Conservation (phyloP, 768 basidiomycete genomes). For the Tricholoma sp. region DNA sequence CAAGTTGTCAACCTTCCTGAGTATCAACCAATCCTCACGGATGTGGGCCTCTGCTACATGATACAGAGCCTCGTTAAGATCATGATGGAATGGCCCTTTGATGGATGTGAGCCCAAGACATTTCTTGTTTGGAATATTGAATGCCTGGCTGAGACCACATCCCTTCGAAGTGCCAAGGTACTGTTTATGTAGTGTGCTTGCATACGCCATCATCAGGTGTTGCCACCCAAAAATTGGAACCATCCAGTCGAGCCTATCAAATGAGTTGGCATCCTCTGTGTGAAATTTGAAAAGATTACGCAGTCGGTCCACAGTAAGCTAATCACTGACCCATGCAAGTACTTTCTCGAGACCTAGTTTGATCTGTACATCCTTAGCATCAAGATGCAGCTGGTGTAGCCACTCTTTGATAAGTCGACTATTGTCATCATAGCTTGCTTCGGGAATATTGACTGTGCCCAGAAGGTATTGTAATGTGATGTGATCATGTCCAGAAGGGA, state of each 20-base stretch:
- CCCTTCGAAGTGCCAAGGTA: slow-evolving; percentile 28
- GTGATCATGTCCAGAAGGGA: slow-evolving; percentile 22
- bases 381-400: slow-evolving; percentile 22
- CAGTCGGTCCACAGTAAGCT: slow-evolving; percentile 32
- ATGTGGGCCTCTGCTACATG: slow-evolving; percentile 34
- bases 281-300: slow-evolving; percentile 31
- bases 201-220: slow-evolving; percentile 28
- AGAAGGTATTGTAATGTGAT: slow-evolving; percentile 29
- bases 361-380: slow-evolving; percentile 15
- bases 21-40: slow-evolving; percentile 23
- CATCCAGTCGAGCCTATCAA: slow-evolving; percentile 36
- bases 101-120: slow-evolving; percentile 18
- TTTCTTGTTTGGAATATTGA: slow-evolving; percentile 24
- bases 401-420: slow-evolving; percentile 20
- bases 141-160: slow-evolving; percentile 24
- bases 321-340: slow-evolving; percentile 30
- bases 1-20: slow-evolving; percentile 18
- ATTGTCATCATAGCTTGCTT: slow-evolving; percentile 37
- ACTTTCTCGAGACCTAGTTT: slow-evolving; percentile 17
- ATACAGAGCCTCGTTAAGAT: slow-evolving; percentile 29
- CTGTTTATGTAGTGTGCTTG: slow-evolving; percentile 35
- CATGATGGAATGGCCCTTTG: slow-evolving; percentile 29
- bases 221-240: slow-evolving; percentile 25
- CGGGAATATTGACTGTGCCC: slow-evolving; percentile 28
- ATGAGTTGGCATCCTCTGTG: slow-evolving; percentile 32